These are phyloP conservation scores for slime mould (Dictyostelium discoideum) DNA, from an alignment of 78 protist species.

Conservation along the genomic window DNA sequence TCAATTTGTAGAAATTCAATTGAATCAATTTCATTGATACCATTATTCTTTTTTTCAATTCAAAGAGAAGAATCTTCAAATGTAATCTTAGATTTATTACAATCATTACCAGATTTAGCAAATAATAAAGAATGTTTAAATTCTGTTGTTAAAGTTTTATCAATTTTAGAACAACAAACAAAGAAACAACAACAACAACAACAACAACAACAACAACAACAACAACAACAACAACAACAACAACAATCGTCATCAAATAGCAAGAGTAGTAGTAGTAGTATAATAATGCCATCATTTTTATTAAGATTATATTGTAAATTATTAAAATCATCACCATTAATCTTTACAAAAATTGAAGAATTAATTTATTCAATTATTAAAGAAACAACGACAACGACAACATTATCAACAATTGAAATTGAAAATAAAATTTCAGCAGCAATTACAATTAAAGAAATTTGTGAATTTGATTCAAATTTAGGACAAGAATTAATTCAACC, in stretches of 20 bases:
- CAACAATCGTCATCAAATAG: background rate
- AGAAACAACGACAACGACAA: background rate
- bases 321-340: background rate
- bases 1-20: background rate
- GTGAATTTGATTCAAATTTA: conserved; percentile 28
- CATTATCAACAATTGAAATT: background rate
- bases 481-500: conserved; percentile 74
- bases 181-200: background rate
- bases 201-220: background rate
- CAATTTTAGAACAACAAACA: background rate
- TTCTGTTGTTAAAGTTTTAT: background rate
- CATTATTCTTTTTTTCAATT: conserved; percentile 6
- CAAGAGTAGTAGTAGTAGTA: background rate
- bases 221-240: background rate
- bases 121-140: conserved; percentile 5
- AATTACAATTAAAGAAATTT: conserved; percentile 28
- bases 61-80: background rate
- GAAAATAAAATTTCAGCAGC: conserved; percentile 51
- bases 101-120: background rate
- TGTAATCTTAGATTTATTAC: background rate
- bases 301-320: conserved; percentile 22
- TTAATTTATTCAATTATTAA: background rate
- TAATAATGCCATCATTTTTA: background rate
- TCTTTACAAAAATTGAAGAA: conserved; percentile 32
- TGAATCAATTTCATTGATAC: conserved; percentile 2